Evolutionary conservation across 495 filamentous ascomycete genomes (phyloP).

Genomic region (Aspergillus diversus): DNA sequence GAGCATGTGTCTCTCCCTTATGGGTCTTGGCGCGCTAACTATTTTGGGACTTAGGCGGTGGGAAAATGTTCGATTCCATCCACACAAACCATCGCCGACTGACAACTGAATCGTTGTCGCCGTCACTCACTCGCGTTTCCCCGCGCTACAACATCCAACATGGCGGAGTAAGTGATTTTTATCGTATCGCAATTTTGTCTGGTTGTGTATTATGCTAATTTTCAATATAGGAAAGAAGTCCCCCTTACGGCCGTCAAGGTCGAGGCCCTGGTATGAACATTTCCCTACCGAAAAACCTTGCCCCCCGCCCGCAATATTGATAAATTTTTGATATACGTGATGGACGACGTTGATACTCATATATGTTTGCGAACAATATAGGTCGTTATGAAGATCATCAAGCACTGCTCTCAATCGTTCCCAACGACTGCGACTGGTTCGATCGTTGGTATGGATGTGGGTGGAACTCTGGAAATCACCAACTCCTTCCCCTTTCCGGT

Average conservation of each 20-base stretch:
- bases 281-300: slow-evolving; percentile 35
- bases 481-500: slow-evolving; percentile 95
- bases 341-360: slow-evolving; percentile 10
- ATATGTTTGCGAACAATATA: slow-evolving; percentile 33
- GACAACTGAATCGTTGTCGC: slow-evolving; percentile 33
- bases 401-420: slow-evolving; percentile 84
- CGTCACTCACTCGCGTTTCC: slow-evolving; percentile 24
- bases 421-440: slow-evolving; percentile 89
- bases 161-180: slow-evolving; percentile 47
- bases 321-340: slow-evolving; percentile 16
- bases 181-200: not conserved
- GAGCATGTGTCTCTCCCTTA: not conserved
- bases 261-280: slow-evolving; percentile 70
- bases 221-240: slow-evolving; percentile 54
- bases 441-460: slow-evolving; percentile 89
- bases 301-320: slow-evolving; percentile 36
- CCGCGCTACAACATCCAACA: slow-evolving; percentile 39
- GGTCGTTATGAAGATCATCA: slow-evolving; percentile 97
- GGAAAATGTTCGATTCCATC: slow-evolving; percentile 40
- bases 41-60: slow-evolving; percentile 30
- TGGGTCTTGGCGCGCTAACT: slow-evolving; percentile 36
- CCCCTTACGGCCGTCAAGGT: slow-evolving; percentile 80
- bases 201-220: slow-evolving; percentile 20
- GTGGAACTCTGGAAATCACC: slow-evolving; percentile 83
- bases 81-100: slow-evolving; percentile 49